Conservation (phyloP, 306 rosid species). For the Quercus glauca region DNA sequence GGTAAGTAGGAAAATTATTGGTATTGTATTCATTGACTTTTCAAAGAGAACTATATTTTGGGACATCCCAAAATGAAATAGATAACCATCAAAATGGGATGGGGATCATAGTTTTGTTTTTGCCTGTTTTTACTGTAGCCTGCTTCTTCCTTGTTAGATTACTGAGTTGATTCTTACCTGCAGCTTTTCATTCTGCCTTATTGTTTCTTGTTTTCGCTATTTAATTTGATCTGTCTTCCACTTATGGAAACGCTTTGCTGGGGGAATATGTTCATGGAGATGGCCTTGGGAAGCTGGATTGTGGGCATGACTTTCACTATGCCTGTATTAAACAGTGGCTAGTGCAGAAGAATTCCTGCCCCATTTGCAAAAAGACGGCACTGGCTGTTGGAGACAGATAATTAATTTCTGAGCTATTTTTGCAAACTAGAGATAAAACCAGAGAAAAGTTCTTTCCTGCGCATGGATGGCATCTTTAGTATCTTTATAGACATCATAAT, state of each 20-base stretch:
- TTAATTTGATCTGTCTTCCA: not conserved
- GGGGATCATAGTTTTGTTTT: not conserved
- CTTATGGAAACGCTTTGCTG: conserved; percentile 16
- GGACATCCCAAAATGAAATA: too few relatives aligned
- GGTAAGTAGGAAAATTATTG: too few relatives aligned
- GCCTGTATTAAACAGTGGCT: conserved; percentile 39
- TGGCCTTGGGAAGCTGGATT: conserved; percentile 27
- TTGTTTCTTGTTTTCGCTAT: not conserved
- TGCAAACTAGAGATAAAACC: not conserved
- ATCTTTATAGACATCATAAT: not conserved
- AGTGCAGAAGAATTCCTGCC: conserved; percentile 29
- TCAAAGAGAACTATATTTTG: too few relatives aligned
- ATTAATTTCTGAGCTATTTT: not conserved
- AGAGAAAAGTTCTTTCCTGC: not conserved
- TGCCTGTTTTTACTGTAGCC: not conserved
- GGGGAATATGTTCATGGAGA: conserved; percentile 35
- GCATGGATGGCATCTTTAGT: not conserved
- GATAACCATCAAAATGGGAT: too few relatives aligned
- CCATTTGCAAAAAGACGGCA: conserved; percentile 25
- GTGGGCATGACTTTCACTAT: conserved; percentile 31
- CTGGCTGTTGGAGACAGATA: not conserved
- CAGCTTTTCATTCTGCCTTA: not conserved
- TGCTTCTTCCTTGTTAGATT: not conserved
- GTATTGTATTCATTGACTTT: too few relatives aligned
- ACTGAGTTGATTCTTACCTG: not conserved